Percentiles rank a stretch among this genome's conserved stretches.
Evolutionary conservation across 768 basidiomycete species (phyloP).

Genomic region (Neoboletus magnificus): DNA sequence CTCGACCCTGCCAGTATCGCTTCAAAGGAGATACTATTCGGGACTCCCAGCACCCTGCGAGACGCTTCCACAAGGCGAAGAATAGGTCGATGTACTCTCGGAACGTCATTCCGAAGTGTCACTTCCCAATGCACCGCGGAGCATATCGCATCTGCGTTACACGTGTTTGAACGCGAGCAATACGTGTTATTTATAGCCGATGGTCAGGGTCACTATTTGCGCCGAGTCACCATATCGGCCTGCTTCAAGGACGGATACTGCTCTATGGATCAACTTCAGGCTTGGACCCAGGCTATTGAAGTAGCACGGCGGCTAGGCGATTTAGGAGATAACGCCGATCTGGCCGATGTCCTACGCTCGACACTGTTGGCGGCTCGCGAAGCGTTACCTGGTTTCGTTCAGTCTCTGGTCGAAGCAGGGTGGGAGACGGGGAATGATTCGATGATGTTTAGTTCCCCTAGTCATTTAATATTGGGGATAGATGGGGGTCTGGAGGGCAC

Average conservation of each 20-base stretch:
- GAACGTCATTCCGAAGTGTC: conserved; percentile 40
- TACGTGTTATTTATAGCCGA: conserved; percentile 52
- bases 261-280: conserved; percentile 49
- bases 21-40: conserved; percentile 44
- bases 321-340: not conserved
- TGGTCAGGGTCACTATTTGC: not conserved
- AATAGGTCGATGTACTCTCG: conserved; percentile 49
- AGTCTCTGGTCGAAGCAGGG: conserved; percentile 24
- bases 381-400: conserved; percentile 18
- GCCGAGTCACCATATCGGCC: conserved; percentile 34
- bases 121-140: conserved; percentile 3
- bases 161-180: conserved; percentile 41
- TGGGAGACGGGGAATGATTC: conserved; percentile 39
- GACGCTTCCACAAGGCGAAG: conserved; percentile 32
- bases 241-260: conserved; percentile 51
- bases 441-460: conserved; percentile 30
- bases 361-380: conserved; percentile 11
- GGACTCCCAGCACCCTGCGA: conserved; percentile 36
- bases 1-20: conserved; percentile 40
- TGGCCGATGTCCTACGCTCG: conserved; percentile 7
- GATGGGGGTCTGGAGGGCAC: not conserved
- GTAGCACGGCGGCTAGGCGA: conserved; percentile 7
- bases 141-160: conserved; percentile 31
- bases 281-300: conserved; percentile 42
- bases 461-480: conserved; percentile 19